Conservation (phyloP, 2,329 filamentous ascomycete genomes). For the Chlorencoelia australis region DNA sequence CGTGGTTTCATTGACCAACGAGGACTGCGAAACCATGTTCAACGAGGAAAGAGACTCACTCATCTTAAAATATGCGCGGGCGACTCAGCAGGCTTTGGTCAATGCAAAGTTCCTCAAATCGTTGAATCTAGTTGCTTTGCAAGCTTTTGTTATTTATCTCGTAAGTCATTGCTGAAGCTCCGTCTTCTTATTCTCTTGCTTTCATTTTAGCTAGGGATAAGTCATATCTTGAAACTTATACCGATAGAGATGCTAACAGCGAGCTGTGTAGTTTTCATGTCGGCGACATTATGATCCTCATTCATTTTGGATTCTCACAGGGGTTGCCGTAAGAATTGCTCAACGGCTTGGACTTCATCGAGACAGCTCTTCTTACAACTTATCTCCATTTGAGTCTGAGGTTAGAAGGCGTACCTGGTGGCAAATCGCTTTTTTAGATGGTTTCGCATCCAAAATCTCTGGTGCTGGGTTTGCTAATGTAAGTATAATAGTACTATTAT, state of each 20-base stretch:
- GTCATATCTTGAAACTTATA: too few species aligned
- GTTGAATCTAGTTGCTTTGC: conserved; percentile 53
- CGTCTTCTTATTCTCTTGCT: neutral
- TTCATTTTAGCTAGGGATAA: too few species aligned
- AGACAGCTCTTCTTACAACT: conserved; percentile 29
- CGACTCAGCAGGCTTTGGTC: conserved; percentile 54
- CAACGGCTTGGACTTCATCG: conserved; percentile 41
- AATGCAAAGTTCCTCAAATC: conserved; percentile 58
- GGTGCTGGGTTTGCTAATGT: conserved; percentile 34
- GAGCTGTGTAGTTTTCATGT: conserved; percentile 24
- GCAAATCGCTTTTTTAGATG: conserved; percentile 51
- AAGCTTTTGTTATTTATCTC: conserved; percentile 58
- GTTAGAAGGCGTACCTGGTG: conserved; percentile 53
- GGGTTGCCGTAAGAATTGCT: conserved; percentile 36
- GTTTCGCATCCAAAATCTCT: conserved; percentile 44
- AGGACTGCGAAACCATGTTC: conserved; percentile 43
- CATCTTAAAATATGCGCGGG: conserved; percentile 44
- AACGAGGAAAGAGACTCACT: conserved; percentile 42
- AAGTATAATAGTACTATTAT: neutral
- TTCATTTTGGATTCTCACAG: conserved; percentile 40
- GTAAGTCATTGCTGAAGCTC: conserved; percentile 32
- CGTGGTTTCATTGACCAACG: conserved; percentile 48
- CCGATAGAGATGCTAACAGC: too few species aligned
- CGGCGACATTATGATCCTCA: conserved; percentile 31
- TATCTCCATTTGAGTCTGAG: conserved; percentile 44